Evolutionary conservation across 2,329 filamentous ascomycete genomes (phyloP), one percentile per base, ranked within the genome.

Genomic region (Sarocladium oryzae): DNA sequence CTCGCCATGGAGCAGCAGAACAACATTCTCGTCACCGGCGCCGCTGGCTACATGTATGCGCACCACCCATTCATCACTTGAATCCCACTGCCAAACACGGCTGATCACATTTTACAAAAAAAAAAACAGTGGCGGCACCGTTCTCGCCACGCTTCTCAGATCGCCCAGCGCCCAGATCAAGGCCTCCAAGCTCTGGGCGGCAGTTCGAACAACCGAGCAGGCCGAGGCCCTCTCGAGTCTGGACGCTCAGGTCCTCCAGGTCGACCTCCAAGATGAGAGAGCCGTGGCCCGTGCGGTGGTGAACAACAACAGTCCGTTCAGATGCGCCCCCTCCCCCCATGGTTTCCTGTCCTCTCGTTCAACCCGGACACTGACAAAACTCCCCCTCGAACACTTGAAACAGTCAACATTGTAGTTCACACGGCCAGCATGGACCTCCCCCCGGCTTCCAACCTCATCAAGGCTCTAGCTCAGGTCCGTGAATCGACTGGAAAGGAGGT

Each of bases 381-480:
- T n/a, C n/a, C n/a, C n/a, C n/a, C n/a, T n/a, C n/a, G n/a, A n/a
- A n/a, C n/a, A n/a, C n/a, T n/a, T n/a, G n/a, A n/a, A n/a, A n/a
- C 49, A 70, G 67, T 71, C 38, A 57, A 67, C 48, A 61, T 71
- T 15, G 56, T 70, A 24, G 51, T 71, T 13, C 64, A 71, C 48
- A 64, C 60, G 1, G 66, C 67, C 9, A 64, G 63, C 48, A 55
- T 65, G 18, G 58, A 66, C 8, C 53, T 58, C 10, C 36, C 23
- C 3, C 49, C 65, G 15, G 53, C 56, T 13, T 51, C 58, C 3
- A 56, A 64, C 51, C 52, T 71, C 4, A 58, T 71, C 35, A 58
- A 56, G 10, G 68, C 63, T 10, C 61, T 71, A 4, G 63, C 63
- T 16, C 55, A 64, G 16, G 62, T 61, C 8, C 61, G 56, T 2